Evolutionary conservation across 768 basidiomycete species (phyloP).

Genomic region (Amanita brunnescens): DNA sequence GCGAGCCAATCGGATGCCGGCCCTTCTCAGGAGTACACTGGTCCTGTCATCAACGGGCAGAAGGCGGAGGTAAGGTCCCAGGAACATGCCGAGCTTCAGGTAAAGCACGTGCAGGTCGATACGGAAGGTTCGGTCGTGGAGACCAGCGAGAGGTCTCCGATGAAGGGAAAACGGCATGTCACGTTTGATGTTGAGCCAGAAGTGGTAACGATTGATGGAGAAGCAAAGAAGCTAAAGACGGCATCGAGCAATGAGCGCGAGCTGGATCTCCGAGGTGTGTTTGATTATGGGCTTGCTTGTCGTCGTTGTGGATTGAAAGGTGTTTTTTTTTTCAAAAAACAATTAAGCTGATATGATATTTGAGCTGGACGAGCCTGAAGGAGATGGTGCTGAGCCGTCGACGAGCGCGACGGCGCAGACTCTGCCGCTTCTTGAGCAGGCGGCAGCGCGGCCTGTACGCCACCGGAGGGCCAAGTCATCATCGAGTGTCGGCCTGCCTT

Average conservation of each 20-base stretch:
- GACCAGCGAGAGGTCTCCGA: constrained; percentile 8
- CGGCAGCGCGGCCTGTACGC: constrained; percentile 23
- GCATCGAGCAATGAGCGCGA: constrained; percentile 21
- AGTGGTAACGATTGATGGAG: constrained; percentile 36
- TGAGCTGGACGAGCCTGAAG: constrained; percentile 59
- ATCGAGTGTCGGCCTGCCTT: constrained; percentile 35
- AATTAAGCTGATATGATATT: constrained; percentile 59
- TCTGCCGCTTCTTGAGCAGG: constrained; percentile 36
- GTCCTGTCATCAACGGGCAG: constrained; percentile 14
- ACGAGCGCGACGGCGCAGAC: constrained; percentile 22
- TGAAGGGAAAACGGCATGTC: constrained; percentile 56
- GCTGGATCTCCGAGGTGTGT: constrained; percentile 38
- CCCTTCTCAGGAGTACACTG: constrained; percentile 11
- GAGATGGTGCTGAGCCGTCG: constrained; percentile 27
- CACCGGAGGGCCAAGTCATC: constrained; percentile 23
- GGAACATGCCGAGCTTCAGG: not conserved
- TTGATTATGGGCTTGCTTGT: constrained; percentile 3
- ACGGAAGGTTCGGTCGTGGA: constrained; percentile 7
- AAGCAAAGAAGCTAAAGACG: constrained; percentile 22
- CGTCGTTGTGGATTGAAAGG: not conserved
- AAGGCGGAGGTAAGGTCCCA: constrained; percentile 12
- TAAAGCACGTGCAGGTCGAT: constrained; percentile 4
- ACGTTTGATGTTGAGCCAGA: constrained; percentile 64
- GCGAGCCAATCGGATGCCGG: constrained; percentile 13
- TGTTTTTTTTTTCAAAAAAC: constrained; percentile 4